Evolutionary conservation across 805 yeast genomes (phyloP).

Genomic region (Lachancea sp.): DNA sequence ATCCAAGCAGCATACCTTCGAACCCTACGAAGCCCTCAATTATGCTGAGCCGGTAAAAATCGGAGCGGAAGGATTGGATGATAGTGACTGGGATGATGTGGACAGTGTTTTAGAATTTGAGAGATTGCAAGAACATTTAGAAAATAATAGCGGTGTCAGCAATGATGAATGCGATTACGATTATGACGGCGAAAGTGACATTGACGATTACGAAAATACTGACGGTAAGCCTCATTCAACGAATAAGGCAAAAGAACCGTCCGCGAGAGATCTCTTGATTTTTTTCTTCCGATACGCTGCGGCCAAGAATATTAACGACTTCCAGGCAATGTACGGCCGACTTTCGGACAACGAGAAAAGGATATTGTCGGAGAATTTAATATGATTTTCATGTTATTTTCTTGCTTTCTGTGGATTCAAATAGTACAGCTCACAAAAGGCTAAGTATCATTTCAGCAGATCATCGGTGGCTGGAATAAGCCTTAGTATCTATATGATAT

Average conservation of each 20-base stretch:
- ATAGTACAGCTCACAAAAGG: no score
- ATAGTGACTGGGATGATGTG: conserved; percentile 70
- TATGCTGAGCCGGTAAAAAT: conserved; percentile 14
- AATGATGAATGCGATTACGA: conserved; percentile 5
- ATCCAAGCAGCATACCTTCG: conserved; percentile 34
- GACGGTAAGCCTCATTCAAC: conserved; percentile 8
- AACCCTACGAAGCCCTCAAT: conserved; percentile 30
- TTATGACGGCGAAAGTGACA: conserved; percentile 6
- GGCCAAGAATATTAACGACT: conserved; percentile 42
- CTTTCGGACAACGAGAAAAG: conserved; percentile 50
- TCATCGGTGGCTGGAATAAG: no score
- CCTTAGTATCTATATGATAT: no score
- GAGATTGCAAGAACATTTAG: conserved; percentile 52
- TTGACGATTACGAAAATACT: conserved; percentile 15
- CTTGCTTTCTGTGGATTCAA: no score
- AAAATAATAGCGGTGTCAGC: conserved; percentile 32
- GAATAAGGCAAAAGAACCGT: conserved; percentile 9
- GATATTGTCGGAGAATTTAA: conserved; percentile 43
- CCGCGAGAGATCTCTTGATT: conserved; percentile 36
- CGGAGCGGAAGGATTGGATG: conserved; percentile 31
- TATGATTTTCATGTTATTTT: no score
- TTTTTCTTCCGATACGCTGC: conserved; percentile 55
- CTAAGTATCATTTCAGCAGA: no score
- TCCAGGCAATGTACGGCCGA: conserved; percentile 44
- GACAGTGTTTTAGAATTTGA: conserved; percentile 65